Evolutionary conservation across 257 asterid species (phyloP), one percentile per base, ranked within the genome.

Genomic region (Coffea eugenioides): DNA sequence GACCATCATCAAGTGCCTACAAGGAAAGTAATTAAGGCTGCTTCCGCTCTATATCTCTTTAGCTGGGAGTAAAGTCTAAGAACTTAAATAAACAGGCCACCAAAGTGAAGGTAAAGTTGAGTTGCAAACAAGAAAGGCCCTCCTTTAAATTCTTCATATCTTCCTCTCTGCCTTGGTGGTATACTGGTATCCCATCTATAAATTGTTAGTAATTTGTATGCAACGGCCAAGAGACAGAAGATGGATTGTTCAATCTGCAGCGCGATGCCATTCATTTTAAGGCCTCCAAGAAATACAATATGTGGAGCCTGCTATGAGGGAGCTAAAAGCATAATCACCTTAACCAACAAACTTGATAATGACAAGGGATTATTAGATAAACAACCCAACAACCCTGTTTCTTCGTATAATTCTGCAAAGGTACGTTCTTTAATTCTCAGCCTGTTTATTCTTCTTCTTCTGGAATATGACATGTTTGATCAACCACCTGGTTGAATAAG

Each of bases 241-340:
- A 95, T 95, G 98, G 98, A 95, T 79, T 95, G 98, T 74, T 93
- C 95, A 3, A 95, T 95, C 81, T 93, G 98, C 88, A 93, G 95
- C 71, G 86, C 94, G 34, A 80, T 95, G 94, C 98, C 97, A 3
- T 90, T 88, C 73, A 88, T 94, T 76, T 84, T 91, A 54, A 84
- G 98, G 90, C 97, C 98, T 34, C 98, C 97, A 21, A 90, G 98
- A 76, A 92, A 91, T 41, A 90, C 95, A 16, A 92, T 95, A 56
- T 95, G 98, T 5, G 91, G 84, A 46, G 91, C 98, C 51, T 95
- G 98, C 82, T 93, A 93, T 21, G 98, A 95, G 71, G 97, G 97
- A 85, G 98, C 97, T 5, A 89, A 93, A 82, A 88, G 78, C 77
- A 89, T 93, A 18, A 89, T 93, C 87, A 70, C 87, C 70, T 73